Evolutionary conservation across 2,329 filamentous ascomycete species (phyloP).

Genomic region (Alternaria sp.): DNA sequence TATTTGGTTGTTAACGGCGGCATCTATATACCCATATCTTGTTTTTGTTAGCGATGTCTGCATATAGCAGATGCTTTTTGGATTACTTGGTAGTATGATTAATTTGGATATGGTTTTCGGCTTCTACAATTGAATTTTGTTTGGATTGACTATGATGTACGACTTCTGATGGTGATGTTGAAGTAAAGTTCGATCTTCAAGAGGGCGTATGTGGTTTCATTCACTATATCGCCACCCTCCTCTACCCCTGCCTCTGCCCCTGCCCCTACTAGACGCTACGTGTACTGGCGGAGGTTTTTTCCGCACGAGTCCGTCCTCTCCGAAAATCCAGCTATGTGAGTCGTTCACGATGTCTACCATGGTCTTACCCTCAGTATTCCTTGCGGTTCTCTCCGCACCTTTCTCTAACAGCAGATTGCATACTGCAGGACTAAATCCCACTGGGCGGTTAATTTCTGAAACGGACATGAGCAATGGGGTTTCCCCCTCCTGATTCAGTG

Average conservation of each 20-base stretch:
- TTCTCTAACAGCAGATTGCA: background rate
- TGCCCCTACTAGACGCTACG: background rate
- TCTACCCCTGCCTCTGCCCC: background rate
- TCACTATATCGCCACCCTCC: background rate
- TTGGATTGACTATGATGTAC: background rate
- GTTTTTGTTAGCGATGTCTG: background rate
- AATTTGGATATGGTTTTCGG: conserved; percentile 2
- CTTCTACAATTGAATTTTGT: background rate
- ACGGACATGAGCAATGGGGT: background rate
- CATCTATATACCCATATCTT: conserved; percentile 12
- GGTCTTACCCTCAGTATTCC: background rate
- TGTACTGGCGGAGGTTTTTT: background rate
- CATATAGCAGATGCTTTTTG: background rate
- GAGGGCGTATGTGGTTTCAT: background rate
- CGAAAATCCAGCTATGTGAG: background rate
- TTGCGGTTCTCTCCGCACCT: background rate
- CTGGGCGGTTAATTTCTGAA: background rate
- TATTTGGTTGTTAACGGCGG: conserved; percentile 9
- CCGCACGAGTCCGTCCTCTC: background rate
- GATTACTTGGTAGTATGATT: conserved; percentile 1
- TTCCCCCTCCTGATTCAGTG: background rate
- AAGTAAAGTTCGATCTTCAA: background rate
- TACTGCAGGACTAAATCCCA: background rate
- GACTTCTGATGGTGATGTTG: background rate
- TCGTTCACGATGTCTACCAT: background rate